phyloP scores from a whole-genome alignment of 164 flowering plant species.

The Akebia trifoliata region DNA sequence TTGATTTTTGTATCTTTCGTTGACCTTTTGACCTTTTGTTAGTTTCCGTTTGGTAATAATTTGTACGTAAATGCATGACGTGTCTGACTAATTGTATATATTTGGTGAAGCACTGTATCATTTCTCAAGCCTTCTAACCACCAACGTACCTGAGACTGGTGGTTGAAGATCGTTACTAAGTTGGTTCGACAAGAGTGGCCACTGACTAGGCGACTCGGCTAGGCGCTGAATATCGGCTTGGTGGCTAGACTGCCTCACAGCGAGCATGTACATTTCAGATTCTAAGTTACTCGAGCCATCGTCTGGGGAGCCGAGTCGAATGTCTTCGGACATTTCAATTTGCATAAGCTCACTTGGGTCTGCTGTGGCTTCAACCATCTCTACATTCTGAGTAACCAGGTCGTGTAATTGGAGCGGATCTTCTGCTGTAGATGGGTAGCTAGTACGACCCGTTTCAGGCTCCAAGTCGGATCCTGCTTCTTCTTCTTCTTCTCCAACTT shows the following conservation, averaged over 20 bases:
- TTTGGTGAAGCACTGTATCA: too few relatives aligned
- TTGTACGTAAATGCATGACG: too few relatives aligned
- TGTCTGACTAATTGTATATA: too few relatives aligned
- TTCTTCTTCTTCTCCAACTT: conserved; percentile 45
- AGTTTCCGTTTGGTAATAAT: too few relatives aligned
- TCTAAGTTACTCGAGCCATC: conserved; percentile 69
- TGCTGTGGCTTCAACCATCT: conserved; percentile 11
- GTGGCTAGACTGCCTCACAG: conserved; percentile 16
- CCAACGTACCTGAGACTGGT: conserved; percentile 35
- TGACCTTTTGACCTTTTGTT: too few relatives aligned
- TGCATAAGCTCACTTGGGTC: conserved; percentile 77
- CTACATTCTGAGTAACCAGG: conserved; percentile 3
- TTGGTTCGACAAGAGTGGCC: conserved; percentile 37
- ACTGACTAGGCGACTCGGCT: conserved; percentile 38
- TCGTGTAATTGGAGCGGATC: conserved; percentile 1
- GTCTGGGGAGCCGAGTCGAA: conserved; percentile 76
- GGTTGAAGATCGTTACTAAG: conserved; percentile 26
- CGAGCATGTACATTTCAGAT: conserved; percentile 40
- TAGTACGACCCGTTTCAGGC: conserved; percentile 29
- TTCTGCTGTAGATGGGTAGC: not conserved
- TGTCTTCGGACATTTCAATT: conserved; percentile 75
- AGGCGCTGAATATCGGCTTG: conserved; percentile 23
- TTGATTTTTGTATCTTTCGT: too few relatives aligned
- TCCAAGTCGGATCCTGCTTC: conserved; percentile 49
- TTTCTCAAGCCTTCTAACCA: too few relatives aligned